phyloP scores from a whole-genome alignment of 148 eudicot species.

The Beta vulgaris region DNA sequence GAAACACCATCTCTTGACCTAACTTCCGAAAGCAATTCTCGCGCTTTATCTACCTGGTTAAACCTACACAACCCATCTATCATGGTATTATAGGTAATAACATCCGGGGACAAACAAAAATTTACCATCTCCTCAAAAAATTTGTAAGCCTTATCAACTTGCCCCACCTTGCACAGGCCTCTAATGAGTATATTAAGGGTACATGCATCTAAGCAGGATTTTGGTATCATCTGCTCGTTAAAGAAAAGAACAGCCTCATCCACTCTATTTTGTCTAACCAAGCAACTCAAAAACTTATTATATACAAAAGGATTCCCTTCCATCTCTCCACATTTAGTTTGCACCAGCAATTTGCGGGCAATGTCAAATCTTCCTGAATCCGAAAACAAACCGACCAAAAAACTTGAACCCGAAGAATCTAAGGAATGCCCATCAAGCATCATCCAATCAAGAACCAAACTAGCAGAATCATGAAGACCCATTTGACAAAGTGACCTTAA shows the following conservation, averaged over 20 bases:
- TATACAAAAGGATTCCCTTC: constrained; percentile 44
- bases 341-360: constrained; percentile 45
- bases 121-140: constrained; percentile 51
- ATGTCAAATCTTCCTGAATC: constrained; percentile 46
- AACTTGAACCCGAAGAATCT: constrained; percentile 35
- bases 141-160: constrained; percentile 51
- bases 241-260: constrained; percentile 72
- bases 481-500: constrained; percentile 55
- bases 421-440: constrained; percentile 52
- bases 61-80: constrained; percentile 63
- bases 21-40: constrained; percentile 49
- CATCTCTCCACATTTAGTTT: constrained; percentile 32
- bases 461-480: constrained; percentile 53
- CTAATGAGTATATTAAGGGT: constrained; percentile 66
- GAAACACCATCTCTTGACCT: constrained; percentile 35
- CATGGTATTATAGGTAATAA: constrained; percentile 59
- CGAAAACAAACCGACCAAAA: constrained; percentile 47
- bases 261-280: constrained; percentile 48
- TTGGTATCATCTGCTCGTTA: constrained; percentile 38
- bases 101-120: constrained; percentile 62
- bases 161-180: constrained; percentile 61
- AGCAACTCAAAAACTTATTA: constrained; percentile 54
- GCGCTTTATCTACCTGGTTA: constrained; percentile 50
- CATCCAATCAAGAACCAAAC: constrained; percentile 58
- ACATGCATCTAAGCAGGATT: constrained; percentile 50